Conservation (phyloP, 768 basidiomycete species). For the Amanita pseudoporphyria region DNA sequence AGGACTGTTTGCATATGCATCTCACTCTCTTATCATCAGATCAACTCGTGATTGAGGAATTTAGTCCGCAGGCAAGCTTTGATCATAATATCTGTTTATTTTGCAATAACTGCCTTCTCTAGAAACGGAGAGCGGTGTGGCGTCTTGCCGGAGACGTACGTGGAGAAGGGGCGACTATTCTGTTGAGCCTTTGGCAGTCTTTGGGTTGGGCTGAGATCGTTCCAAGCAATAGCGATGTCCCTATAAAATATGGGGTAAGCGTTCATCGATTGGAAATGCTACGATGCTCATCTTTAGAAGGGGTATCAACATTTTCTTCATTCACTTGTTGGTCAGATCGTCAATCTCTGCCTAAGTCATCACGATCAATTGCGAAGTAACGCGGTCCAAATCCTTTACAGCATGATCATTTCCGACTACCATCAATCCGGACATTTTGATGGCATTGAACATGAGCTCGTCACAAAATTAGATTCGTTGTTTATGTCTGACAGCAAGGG, state of each 20-base stretch:
- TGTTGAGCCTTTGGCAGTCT: slow-evolving; percentile 78
- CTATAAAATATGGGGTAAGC: slow-evolving; percentile 64
- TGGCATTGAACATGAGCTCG: slow-evolving; percentile 85
- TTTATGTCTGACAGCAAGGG: slow-evolving; percentile 93
- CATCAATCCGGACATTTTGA: slow-evolving; percentile 79
- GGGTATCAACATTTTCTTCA: slow-evolving; percentile 81
- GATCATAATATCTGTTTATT: slow-evolving; percentile 4
- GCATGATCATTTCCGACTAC: slow-evolving; percentile 92
- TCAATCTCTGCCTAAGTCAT: slow-evolving; percentile 89
- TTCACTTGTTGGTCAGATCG: slow-evolving; percentile 79
- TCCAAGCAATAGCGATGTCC: slow-evolving; percentile 38
- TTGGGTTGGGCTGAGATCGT: slow-evolving; percentile 68
- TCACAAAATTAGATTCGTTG: slow-evolving; percentile 81
- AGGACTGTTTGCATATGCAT: slow-evolving; percentile 69
- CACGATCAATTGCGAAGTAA: slow-evolving; percentile 88
- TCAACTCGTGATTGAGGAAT: slow-evolving; percentile 89
- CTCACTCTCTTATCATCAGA: slow-evolving; percentile 83
- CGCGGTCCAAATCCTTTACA: slow-evolving; percentile 87
- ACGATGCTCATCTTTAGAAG: slow-evolving; percentile 25
- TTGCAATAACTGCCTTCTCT: slow-evolving; percentile 7
- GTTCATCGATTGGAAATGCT: not conserved
- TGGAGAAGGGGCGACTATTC: slow-evolving; percentile 78
- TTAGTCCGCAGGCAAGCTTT: slow-evolving; percentile 71
- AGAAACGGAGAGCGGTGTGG: slow-evolving; percentile 97
- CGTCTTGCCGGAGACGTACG: slow-evolving; percentile 92